A percentile compares a stretch with the other conserved stretches of the same genome.
Conservation (phyloP, 2,329 filamentous ascomycete genomes). For the Diaporthe australafricana region DNA sequence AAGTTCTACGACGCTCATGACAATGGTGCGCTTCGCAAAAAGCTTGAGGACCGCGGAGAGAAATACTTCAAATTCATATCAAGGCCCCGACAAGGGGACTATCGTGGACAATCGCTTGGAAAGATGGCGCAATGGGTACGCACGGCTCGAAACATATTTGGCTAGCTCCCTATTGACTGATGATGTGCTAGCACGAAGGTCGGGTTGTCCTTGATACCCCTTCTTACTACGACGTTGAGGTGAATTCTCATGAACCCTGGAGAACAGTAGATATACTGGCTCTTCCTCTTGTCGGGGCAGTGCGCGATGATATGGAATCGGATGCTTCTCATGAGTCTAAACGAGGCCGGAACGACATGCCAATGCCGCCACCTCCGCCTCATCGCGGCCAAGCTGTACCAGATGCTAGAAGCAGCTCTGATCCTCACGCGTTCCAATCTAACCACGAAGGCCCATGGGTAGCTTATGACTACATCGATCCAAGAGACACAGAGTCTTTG, state of each 20-base stretch:
- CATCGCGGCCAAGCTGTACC: background rate
- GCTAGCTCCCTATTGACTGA: no score
- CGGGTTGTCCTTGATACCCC: background rate
- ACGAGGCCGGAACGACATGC: accelerated
- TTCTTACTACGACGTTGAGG: background rate
- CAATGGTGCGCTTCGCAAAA: background rate
- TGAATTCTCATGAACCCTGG: background rate
- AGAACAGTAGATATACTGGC: background rate
- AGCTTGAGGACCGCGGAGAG: background rate
- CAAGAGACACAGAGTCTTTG: background rate
- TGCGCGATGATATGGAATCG: background rate
- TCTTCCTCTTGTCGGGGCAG: background rate
- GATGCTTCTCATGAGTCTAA: background rate
- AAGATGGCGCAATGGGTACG: background rate
- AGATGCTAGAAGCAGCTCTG: background rate
- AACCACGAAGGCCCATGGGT: background rate
- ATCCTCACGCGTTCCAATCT: background rate
- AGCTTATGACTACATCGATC: background rate
- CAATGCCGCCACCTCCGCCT: background rate
- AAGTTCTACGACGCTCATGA: background rate
- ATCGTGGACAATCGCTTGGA: background rate
- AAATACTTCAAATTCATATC: background rate
- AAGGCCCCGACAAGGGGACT: background rate
- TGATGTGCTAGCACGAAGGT: background rate
- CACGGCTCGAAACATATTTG: no score